Percentiles rank a stretch among this genome's conserved stretches.
These are phyloP conservation scores for Candida mattraensis DNA, from an alignment of 805 yeast species.

Conservation along the genomic window DNA sequence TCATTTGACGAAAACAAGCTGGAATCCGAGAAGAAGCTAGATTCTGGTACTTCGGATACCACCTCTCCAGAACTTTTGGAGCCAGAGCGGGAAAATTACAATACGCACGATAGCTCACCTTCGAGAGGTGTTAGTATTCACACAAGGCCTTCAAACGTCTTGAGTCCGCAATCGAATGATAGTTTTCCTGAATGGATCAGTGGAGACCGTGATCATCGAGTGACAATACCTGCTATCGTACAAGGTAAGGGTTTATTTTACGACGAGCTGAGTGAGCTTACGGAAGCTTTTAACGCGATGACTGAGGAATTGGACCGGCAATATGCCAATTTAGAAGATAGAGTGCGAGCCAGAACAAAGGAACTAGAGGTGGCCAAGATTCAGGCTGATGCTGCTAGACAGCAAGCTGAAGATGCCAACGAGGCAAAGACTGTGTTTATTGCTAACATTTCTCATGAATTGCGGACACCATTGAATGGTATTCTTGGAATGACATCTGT, in stretches of 20 bases:
- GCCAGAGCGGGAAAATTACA: no score
- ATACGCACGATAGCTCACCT: background rate
- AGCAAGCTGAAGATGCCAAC: conserved; percentile 75
- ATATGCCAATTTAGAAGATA: conserved; percentile 80
- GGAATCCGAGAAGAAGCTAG: no score
- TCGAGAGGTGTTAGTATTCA: conserved; percentile 11
- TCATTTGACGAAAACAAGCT: no score
- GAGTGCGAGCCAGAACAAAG: conserved; percentile 81
- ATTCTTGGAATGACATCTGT: conserved; percentile 94
- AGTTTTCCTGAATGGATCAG: conserved; percentile 7
- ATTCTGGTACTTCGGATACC: no score
- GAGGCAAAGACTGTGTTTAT: conserved; percentile 94
- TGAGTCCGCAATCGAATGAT: conserved; percentile 14
- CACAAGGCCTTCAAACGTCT: conserved; percentile 8
- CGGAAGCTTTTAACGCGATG: conserved; percentile 90
- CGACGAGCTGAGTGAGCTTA: conserved; percentile 86
- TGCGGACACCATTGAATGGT: conserved; percentile 94
- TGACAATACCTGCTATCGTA: conserved; percentile 26
- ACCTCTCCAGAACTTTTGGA: no score
- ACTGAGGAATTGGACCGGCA: conserved; percentile 83
- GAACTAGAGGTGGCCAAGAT: conserved; percentile 86
- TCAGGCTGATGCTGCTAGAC: conserved; percentile 54
- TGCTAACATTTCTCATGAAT: conserved; percentile 90
- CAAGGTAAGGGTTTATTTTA: conserved; percentile 46
- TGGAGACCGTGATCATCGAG: conserved; percentile 6